A percentile compares a stretch with the other conserved stretches of the same genome.
phyloP scores from a whole-genome alignment of 306 rosid genomes.

The Rosa persica region DNA sequence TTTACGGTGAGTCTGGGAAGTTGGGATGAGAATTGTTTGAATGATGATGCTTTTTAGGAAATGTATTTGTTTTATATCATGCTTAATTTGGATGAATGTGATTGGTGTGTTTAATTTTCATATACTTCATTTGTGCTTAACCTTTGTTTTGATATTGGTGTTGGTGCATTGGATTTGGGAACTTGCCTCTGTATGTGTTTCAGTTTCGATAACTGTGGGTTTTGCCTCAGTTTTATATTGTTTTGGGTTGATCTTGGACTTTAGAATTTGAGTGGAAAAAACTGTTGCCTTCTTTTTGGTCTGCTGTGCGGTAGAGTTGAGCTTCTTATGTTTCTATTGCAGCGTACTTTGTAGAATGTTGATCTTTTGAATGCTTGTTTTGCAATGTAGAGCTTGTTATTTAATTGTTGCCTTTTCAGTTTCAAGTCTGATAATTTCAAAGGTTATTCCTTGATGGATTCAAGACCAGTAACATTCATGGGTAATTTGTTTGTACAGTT shows the following conservation, averaged over 20 bases:
- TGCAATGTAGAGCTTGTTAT: not conserved
- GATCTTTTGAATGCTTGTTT: not conserved
- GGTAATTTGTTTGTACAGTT: slow-evolving; percentile 2
- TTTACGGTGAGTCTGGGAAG: slow-evolving; percentile 58
- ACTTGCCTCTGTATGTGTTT: not conserved
- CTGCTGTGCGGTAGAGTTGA: not conserved
- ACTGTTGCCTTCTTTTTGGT: not conserved
- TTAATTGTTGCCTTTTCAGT: slow-evolving; percentile 3
- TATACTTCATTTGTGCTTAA: not conserved
- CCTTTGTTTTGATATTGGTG: slow-evolving; percentile 2
- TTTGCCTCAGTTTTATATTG: not conserved
- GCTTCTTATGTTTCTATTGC: not conserved
- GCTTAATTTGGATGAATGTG: slow-evolving; percentile 7
- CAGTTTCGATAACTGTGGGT: not conserved
- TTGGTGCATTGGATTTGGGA: slow-evolving; percentile 12
- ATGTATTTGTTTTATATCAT: not conserved
- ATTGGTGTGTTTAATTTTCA: slow-evolving; percentile 18
- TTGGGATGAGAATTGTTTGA: not conserved
- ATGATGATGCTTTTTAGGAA: slow-evolving; percentile 8
- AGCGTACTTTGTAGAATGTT: not conserved
- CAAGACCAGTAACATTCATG: slow-evolving; percentile 13
- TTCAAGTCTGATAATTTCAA: slow-evolving; percentile 13
- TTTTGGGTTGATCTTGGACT: not conserved
- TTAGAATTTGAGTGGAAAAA: not conserved
- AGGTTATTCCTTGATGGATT: slow-evolving; percentile 4